Conservation (phyloP, 495 filamentous ascomycete genomes). For the Hypoxylon lienhwacheense region DNA sequence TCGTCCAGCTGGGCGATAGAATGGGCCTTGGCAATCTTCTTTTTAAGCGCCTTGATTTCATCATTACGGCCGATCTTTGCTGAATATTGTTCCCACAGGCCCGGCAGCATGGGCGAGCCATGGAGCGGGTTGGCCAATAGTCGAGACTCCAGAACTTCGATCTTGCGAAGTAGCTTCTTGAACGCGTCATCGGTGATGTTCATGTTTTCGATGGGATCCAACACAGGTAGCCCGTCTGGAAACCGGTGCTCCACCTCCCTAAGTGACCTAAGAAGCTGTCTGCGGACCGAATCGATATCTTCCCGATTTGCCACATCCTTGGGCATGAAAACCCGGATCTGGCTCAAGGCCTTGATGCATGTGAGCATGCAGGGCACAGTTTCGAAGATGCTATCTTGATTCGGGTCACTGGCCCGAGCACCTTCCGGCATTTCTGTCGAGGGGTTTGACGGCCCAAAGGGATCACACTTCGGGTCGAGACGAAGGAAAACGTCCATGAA, state of each 20-base stretch:
- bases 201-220: conserved; percentile 97
- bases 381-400: conserved; percentile 59
- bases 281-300: conserved; percentile 63
- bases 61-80: conserved; percentile 72
- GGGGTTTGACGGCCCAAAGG: conserved; percentile 33
- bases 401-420: conserved; percentile 50
- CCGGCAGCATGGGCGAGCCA: conserved; percentile 77
- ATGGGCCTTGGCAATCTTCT: conserved; percentile 78
- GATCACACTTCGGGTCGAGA: conserved; percentile 50
- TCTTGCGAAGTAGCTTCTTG: conserved; percentile 91
- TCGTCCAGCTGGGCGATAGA: conserved; percentile 91
- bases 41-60: conserved; percentile 84
- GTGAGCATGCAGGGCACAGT: conserved; percentile 84
- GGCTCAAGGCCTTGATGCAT: conserved; percentile 75
- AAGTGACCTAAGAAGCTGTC: conserved; percentile 56
- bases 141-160: conserved; percentile 92
- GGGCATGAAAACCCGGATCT: conserved; percentile 77
- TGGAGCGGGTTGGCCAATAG: conserved; percentile 87
- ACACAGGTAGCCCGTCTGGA: conserved; percentile 83
- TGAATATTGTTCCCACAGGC: conserved; percentile 81
- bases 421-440: conserved; percentile 42
- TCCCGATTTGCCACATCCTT: conserved; percentile 66
- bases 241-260: conserved; percentile 81
- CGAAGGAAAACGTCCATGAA: conserved; percentile 79
- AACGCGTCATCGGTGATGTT: conserved; percentile 86